A percentile compares a stretch with the other conserved stretches of the same genome.
Conservation (phyloP, 441 rosid genomes). For the Dalechampia spathulata region DNA sequence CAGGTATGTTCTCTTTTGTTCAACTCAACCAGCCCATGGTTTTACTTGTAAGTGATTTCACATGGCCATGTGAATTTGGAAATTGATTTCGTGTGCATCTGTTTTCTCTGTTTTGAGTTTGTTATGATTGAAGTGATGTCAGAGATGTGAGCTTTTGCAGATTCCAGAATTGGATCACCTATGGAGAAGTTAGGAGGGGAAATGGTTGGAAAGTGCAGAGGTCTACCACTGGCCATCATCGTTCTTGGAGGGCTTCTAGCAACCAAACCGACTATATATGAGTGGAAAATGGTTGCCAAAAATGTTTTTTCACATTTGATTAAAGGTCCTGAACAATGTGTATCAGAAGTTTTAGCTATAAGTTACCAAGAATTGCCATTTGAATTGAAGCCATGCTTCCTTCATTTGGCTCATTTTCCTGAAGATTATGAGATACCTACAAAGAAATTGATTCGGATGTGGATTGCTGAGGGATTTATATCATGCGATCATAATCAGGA, state of each 20-base stretch:
- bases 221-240: conserved; percentile 30
- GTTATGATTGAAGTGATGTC: too few relatives aligned
- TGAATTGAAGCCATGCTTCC: conserved; percentile 22
- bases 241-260: conserved; percentile 33
- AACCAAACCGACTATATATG: background rate
- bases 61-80: background rate
- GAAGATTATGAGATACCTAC: conserved; percentile 19
- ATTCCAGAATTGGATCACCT: conserved; percentile 7
- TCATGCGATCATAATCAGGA: conserved; percentile 3
- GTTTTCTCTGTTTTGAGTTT: too few relatives aligned
- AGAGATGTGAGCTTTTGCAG: conserved; percentile 7
- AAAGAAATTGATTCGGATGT: conserved; percentile 14
- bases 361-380: conserved; percentile 20
- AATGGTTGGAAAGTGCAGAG: conserved; percentile 27
- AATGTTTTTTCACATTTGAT: conserved; percentile 11
- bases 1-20: too few relatives aligned
- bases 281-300: conserved; percentile 7
- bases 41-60: too few relatives aligned
- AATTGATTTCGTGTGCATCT: background rate
- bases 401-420: conserved; percentile 20
- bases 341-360: conserved; percentile 17
- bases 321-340: conserved; percentile 6
- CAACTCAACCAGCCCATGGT: too few relatives aligned
- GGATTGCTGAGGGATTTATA: conserved; percentile 23
- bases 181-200: conserved; percentile 20